A percentile compares a stretch with the other conserved stretches of the same genome.
Conservation (phyloP, 2,329 filamentous ascomycete species). For the Ambrosiella xylebori region DNA sequence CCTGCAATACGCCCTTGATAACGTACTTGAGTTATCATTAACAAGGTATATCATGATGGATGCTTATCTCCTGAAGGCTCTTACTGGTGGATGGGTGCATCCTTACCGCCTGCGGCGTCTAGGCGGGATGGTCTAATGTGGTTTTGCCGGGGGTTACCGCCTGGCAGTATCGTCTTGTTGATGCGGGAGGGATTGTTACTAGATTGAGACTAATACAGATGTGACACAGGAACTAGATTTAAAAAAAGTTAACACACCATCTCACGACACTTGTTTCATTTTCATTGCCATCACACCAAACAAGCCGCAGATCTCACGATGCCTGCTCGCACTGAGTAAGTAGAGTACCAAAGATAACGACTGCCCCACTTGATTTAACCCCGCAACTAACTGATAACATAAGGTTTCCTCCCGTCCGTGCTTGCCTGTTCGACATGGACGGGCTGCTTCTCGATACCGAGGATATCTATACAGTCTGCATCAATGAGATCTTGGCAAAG, state of each 20-base stretch:
- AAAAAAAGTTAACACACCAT: background rate
- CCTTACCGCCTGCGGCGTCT: background rate
- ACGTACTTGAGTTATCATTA: too few relatives aligned
- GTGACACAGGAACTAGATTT: background rate
- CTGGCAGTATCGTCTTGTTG: background rate
- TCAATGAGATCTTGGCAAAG: slow-evolving; percentile 64
- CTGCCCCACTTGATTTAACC: background rate
- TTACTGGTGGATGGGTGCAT: too few relatives aligned
- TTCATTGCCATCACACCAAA: background rate
- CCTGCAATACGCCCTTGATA: too few relatives aligned
- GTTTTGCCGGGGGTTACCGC: background rate
- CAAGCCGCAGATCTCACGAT: slow-evolving; percentile 17
- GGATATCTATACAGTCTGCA: slow-evolving; percentile 69
- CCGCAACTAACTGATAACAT: background rate
- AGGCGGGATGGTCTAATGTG: background rate
- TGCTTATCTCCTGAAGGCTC: too few relatives aligned
- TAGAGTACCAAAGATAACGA: slow-evolving; percentile 4
- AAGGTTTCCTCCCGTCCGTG: slow-evolving; percentile 64
- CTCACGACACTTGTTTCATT: background rate
- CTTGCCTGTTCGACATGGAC: slow-evolving; percentile 98
- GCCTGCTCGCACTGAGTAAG: slow-evolving; percentile 30
- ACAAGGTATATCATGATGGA: too few relatives aligned
- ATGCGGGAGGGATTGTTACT: background rate
- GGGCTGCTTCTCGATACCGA: slow-evolving; percentile 88
- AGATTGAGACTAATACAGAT: background rate